These are phyloP conservation scores for Cytospora chrysosperma DNA, from an alignment of 2,329 filamentous ascomycete species.

Conservation along the genomic window DNA sequence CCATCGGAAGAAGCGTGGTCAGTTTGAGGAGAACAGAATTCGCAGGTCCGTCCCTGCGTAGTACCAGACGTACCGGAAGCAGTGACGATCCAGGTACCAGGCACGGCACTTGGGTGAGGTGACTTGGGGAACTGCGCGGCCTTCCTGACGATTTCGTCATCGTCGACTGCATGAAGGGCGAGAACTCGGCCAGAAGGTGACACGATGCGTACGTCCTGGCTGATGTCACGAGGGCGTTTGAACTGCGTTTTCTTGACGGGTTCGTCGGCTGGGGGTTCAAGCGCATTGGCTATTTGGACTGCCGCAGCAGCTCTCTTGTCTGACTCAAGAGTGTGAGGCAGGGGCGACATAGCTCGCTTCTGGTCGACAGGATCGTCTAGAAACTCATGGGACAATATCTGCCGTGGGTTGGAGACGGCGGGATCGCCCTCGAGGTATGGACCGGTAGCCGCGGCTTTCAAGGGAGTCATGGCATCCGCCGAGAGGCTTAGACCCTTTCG, in stretches of 20 bases:
- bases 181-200: slow-evolving; percentile 20
- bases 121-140: slow-evolving; percentile 21
- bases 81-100: slow-evolving; percentile 11
- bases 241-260: background rate
- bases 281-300: background rate
- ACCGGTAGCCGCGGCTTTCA: background rate
- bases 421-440: slow-evolving; percentile 21
- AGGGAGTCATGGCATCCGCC: slow-evolving; percentile 15
- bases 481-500: slow-evolving; percentile 17
- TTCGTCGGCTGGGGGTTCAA: background rate
- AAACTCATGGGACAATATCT: slow-evolving; percentile 19
- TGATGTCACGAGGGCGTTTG: slow-evolving; percentile 3
- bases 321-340: slow-evolving; percentile 17
- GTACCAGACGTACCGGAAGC: slow-evolving; percentile 16
- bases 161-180: slow-evolving; percentile 10
- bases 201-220: slow-evolving; percentile 22
- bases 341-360: background rate
- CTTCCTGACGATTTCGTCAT: slow-evolving; percentile 15
- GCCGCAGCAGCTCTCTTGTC: slow-evolving; percentile 12
- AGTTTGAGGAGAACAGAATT: background rate
- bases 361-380: slow-evolving; percentile 12
- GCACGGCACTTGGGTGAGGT: slow-evolving; percentile 14
- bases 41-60: background rate
- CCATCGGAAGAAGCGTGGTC: background rate
- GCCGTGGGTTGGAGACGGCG: slow-evolving; percentile 8